These are phyloP conservation scores for Achaetomium macrosporum DNA, from an alignment of 2,329 filamentous ascomycete genomes.

Conservation along the genomic window DNA sequence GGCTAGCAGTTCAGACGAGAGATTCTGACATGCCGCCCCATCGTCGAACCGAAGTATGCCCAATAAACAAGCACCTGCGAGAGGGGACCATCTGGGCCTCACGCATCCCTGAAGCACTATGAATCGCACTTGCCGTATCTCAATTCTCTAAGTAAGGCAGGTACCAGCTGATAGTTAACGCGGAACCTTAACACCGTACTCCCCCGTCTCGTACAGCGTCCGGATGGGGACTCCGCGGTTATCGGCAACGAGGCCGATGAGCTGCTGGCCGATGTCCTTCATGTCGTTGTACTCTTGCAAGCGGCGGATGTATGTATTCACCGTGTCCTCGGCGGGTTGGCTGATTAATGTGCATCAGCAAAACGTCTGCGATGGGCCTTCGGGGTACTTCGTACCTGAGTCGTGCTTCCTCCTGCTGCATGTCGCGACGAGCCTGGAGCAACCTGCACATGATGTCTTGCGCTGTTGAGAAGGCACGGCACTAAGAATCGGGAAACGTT, in stretches of 20 bases:
- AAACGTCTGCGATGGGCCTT: background rate
- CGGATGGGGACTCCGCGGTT: constrained; percentile 30
- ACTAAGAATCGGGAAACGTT: constrained; percentile 2
- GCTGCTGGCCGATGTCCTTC: constrained; percentile 34
- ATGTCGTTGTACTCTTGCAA: constrained; percentile 35
- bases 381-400: constrained; percentile 11
- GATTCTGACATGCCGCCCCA: too few relatives aligned
- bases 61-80: too few relatives aligned
- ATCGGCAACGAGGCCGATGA: constrained; percentile 36
- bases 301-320: constrained; percentile 25
- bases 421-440: background rate
- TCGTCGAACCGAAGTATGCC: too few relatives aligned
- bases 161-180: constrained; percentile 15
- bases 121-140: too few relatives aligned
- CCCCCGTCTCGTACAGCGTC: constrained; percentile 27
- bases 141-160: too few relatives aligned
- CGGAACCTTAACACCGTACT: constrained; percentile 29
- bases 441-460: constrained; percentile 4
- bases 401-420: constrained; percentile 1
- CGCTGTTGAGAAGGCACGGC: constrained; percentile 11
- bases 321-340: constrained; percentile 20
- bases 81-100: too few relatives aligned
- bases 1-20: too few relatives aligned
- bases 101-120: too few relatives aligned
- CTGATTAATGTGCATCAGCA: constrained; percentile 11